Conservation (phyloP, 306 rosid species). For the Prunus mira region DNA sequence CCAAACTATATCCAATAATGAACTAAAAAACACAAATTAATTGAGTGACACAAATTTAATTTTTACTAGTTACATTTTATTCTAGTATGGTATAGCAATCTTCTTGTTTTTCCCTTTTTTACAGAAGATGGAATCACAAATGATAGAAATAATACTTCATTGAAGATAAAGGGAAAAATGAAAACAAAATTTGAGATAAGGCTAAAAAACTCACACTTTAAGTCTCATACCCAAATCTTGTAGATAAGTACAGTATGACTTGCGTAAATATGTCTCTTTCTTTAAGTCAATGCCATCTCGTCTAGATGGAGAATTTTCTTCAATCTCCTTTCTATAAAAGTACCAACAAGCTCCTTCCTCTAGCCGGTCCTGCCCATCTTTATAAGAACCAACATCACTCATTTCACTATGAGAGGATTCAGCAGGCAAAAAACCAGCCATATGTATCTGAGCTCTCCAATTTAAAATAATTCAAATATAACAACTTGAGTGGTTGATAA, state of each 20-base stretch:
- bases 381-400: conserved; percentile 30
- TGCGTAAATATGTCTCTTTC: conserved; percentile 87
- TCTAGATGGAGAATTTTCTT: conserved; percentile 87
- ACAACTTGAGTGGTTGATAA: background rate
- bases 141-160: background rate
- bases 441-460: conserved; percentile 23
- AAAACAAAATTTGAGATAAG: background rate
- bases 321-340: conserved; percentile 72
- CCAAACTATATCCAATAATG: background rate
- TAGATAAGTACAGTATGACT: conserved; percentile 87
- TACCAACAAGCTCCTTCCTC: conserved; percentile 72
- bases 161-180: background rate
- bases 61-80: background rate
- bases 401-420: conserved; percentile 29
- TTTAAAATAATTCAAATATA: background rate
- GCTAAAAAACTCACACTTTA: conserved; percentile 72
- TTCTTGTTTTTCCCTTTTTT: too few species aligned
- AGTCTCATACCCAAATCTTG: conserved; percentile 97
- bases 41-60: background rate
- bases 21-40: background rate
- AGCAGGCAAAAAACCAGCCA: conserved; percentile 40
- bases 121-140: background rate
- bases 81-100: too few species aligned
- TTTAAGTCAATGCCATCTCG: conserved; percentile 82
- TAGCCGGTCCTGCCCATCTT: conserved; percentile 33